Percentiles rank a stretch among this genome's conserved stretches.
Evolutionary conservation across 495 filamentous ascomycete genomes (phyloP).

Genomic region (Pseudomonodictys pantanalensis): DNA sequence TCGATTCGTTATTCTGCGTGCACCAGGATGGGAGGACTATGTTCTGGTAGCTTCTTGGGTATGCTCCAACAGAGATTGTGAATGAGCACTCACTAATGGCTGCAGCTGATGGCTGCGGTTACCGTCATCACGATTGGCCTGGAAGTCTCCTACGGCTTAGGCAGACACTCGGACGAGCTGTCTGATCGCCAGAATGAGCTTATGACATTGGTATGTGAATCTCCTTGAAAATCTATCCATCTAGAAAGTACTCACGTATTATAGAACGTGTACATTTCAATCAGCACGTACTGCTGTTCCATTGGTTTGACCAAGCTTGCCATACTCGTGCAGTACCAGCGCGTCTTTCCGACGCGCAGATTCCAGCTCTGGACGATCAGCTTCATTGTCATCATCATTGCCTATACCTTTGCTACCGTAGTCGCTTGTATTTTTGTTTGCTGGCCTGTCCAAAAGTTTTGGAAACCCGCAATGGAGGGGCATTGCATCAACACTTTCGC

Average conservation of each 20-base stretch:
- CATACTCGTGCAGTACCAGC: constrained; percentile 37
- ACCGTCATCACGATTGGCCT: constrained; percentile 24
- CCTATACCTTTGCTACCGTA: constrained; percentile 32
- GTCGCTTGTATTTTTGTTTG: constrained; percentile 36
- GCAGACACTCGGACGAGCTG: constrained; percentile 5
- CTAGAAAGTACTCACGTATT: not conserved
- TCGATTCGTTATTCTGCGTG: constrained; percentile 21
- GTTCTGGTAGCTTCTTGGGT: constrained; percentile 27
- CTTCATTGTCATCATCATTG: constrained; percentile 29
- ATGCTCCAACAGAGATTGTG: not conserved
- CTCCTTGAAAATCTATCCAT: not conserved
- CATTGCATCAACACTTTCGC: constrained; percentile 47
- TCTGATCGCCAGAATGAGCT: not conserved
- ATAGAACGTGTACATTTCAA: constrained; percentile 25
- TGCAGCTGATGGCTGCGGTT: constrained; percentile 16
- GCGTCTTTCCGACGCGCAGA: constrained; percentile 28
- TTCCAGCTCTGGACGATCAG: constrained; percentile 27
- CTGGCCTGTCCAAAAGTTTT: constrained; percentile 37
- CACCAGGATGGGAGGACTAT: constrained; percentile 27
- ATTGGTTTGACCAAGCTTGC: constrained; percentile 34
- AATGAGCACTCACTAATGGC: not conserved
- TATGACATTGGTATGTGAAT: not conserved
- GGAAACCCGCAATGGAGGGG: constrained; percentile 36
- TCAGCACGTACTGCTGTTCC: constrained; percentile 31
- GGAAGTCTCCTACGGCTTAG: constrained; percentile 25